Evolutionary conservation across 1,284 basidiomycete genomes (phyloP).

Genomic region (Cutaneotrichosporon daszewskae): DNA sequence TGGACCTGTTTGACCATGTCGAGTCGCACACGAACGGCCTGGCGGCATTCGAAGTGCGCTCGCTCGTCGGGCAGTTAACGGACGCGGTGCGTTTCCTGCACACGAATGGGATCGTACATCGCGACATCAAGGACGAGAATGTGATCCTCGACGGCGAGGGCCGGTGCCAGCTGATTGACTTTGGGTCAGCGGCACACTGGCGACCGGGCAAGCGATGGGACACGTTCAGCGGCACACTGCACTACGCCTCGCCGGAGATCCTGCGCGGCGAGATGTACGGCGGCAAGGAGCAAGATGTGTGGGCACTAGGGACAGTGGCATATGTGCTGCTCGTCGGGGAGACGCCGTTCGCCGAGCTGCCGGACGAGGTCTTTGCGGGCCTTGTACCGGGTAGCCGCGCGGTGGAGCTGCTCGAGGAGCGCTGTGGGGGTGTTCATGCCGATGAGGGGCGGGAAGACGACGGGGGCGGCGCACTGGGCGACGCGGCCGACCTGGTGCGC

Average conservation of each 20-base stretch:
- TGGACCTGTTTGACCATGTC: constrained; percentile 91
- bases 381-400: constrained; percentile 27
- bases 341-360: constrained; percentile 71
- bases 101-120: constrained; percentile 87
- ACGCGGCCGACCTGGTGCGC: constrained; percentile 45
- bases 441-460: constrained; percentile 40
- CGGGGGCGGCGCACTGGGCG: constrained; percentile 40
- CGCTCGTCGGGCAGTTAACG: constrained; percentile 87
- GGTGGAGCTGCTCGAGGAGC: constrained; percentile 26
- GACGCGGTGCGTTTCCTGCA: constrained; percentile 90
- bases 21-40: constrained; percentile 84
- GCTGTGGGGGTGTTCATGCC: constrained; percentile 30
- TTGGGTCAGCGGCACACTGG: constrained; percentile 59
- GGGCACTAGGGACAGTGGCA: constrained; percentile 96
- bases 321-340: constrained; percentile 94
- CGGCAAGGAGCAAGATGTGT: constrained; percentile 95
- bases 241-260: constrained; percentile 96
- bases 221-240: constrained; percentile 76
- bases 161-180: constrained; percentile 88
- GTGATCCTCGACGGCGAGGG: constrained; percentile 56
- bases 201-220: constrained; percentile 92
- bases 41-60: constrained; percentile 66
- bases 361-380: constrained; percentile 41
- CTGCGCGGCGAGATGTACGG: constrained; percentile 87
- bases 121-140: constrained; percentile 98